Conservation (phyloP, 371 early-diverging fungal species). For the Mortierella sp. region DNA sequence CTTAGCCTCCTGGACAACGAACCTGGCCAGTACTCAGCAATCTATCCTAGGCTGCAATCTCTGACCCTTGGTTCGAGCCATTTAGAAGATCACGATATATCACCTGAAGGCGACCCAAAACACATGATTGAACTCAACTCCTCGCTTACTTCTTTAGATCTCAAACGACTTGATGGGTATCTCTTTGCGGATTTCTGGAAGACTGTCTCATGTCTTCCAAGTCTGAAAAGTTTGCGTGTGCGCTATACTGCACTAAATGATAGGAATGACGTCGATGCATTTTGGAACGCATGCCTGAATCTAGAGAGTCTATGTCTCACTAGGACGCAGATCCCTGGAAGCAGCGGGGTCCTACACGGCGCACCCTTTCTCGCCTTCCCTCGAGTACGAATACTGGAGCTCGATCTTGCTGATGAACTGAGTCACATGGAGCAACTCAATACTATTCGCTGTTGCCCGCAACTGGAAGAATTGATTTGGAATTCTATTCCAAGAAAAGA, state of each 20-base stretch:
- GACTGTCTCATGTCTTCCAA: not conserved
- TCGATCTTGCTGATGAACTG: not conserved
- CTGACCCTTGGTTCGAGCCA: not conserved
- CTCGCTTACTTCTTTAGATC: not conserved
- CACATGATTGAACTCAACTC: not conserved
- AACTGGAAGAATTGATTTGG: not conserved
- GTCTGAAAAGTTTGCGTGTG: not conserved
- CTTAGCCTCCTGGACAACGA: not conserved
- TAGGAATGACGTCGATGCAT: not conserved
- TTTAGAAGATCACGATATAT: not conserved
- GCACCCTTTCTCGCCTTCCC: not conserved
- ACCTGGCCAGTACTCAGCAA: not conserved
- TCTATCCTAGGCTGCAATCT: not conserved
- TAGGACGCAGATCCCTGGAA: not conserved
- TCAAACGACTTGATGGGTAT: not conserved
- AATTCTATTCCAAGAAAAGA: not conserved
- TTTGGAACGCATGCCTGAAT: not conserved
- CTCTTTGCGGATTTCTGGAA: not conserved
- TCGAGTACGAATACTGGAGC: not conserved
- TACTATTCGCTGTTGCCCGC: not conserved
- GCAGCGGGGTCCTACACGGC: not conserved
- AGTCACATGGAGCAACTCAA: not conserved
- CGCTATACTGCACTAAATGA: not conserved
- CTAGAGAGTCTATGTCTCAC: not conserved
- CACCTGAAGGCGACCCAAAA: not conserved